Base-by-base conservation (phyloP, 1,284 basidiomycete species). In the Hemileia vastatrix region DNA sequence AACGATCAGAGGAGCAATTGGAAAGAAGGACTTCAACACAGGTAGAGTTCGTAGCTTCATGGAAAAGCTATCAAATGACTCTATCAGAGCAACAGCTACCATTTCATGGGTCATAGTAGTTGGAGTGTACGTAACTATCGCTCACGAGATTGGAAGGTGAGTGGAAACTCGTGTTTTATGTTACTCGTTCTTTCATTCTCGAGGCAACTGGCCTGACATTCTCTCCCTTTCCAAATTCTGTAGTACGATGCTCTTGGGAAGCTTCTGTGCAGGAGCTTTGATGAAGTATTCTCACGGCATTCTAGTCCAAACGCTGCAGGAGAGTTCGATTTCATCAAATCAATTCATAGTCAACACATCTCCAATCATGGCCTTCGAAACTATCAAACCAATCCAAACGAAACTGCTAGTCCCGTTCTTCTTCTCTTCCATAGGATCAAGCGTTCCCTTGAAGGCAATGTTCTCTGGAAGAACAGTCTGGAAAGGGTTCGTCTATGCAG, bases 401-500 rank as follows among this genome's bases (percentile, higher is more conserved):
- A 33, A n/a, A 48, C 32, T 70, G 6, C 64, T 69, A 18, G 61
- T 68, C 18, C 69, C 69, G 11, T 68, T 70, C 40, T 70, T 70
- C 56, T 69, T 70, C 48, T 61, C 69, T 0, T 68, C 68, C 45
- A 68, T 70, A 27, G 69, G 69, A 19, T 64, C 64, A 3, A 67
- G 67, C 0, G 67, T 70, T 13, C 68, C 68, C 4, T 59, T 70
- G 44, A 64, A 55, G 57, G 56, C 54, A 4, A 57, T 70, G 58
- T 69, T 70, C 21, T 18, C 57, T 19, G 65, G 57, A 18, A 65
- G 19, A 15, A 67, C 66, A 0, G 64, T 70, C 0, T 70, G 69
- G 69, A 50, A 64, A 31, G 68, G 69, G 2, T 40, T 68, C 47
- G 65, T 69, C 36, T 70, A 57, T 58, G 67, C 68, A 1, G 67